Percentiles rank a stretch among this genome's conserved stretches.
Evolutionary conservation across 2,329 filamentous ascomycete genomes (phyloP).

Genomic region (Fusarium mexicanum): DNA sequence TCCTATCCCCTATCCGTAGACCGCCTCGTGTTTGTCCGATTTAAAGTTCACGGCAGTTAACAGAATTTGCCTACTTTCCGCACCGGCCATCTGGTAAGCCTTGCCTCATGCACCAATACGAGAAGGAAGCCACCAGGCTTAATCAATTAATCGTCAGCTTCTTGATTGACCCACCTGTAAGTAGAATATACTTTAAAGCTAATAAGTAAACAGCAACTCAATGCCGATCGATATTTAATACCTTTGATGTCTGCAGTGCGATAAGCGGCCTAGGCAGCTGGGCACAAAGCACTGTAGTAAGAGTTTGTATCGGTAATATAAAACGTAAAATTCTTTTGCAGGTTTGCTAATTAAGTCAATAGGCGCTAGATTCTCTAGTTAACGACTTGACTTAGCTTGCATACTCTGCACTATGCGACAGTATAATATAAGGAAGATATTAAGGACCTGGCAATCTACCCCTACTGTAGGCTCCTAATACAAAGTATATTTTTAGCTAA

Average conservation of each 20-base stretch:
- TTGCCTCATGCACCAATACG: not conserved
- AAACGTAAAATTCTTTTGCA: not conserved
- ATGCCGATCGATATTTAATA: not conserved
- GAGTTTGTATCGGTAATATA: not conserved
- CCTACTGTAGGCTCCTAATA: not conserved
- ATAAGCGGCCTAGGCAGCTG: not conserved
- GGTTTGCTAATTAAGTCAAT: not conserved
- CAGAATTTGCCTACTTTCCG: not conserved
- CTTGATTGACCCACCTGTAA: not conserved
- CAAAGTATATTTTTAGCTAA: not conserved
- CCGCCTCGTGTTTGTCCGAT: not conserved
- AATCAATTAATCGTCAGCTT: not conserved
- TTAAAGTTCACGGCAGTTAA: not conserved
- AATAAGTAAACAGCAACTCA: not conserved
- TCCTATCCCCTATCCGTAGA: not conserved
- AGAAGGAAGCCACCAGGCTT: not conserved
- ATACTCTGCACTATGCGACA: not conserved
- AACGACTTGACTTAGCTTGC: not conserved
- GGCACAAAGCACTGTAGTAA: accelerated
- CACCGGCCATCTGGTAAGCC: not conserved
- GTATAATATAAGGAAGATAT: not conserved
- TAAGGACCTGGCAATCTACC: not conserved
- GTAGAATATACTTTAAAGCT: not conserved
- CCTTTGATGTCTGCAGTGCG: not conserved
- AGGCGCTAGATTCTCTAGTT: not conserved